Evolutionary conservation across 768 basidiomycete genomes (phyloP), one percentile per base, ranked within the genome.

Genomic region (Rhizopogon sp.): DNA sequence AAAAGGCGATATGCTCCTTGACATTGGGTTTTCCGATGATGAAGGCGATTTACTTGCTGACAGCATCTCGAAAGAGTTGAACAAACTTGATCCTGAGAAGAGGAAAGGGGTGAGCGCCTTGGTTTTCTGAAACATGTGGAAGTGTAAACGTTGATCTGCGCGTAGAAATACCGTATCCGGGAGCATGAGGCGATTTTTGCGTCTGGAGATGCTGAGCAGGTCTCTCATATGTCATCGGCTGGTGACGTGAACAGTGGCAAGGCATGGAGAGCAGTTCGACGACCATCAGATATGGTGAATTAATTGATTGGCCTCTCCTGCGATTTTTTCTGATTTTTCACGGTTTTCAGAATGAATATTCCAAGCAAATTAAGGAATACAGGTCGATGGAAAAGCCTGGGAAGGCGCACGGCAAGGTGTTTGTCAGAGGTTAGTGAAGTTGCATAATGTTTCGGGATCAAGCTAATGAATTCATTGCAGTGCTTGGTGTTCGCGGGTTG

Each of bases 211-310:
- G 70, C 72, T 10, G 88, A 92, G 63, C 82, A 82, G 57, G 76
- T 93, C 43, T 79, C 84, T 5, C 90, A 92, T 66, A 75, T 82
- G 66, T 75, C 77, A 46, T 78, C 81, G 25, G 87, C 88, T 40
- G 93, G 93, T 14, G 95, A 96, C 67, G 76, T 95, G 28, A 85
- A 93, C 64, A 72, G 76, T 25, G 91, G 92, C 1, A 72, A 74
- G 64, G 93, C 94, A 5, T 98, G 95, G 96, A 81, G 86, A 65
- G 79, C 85, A 13, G 86, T 98, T 31, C 79, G 92, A 60, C 75
- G 93, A 22, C 93, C 95, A 9, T 96, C 93, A 2, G 94, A 98
- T 65, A 96, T 98, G 89, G 95, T 95, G 60, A 53, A 80, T 72
- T 25, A 5, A 29, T 39, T 37, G 13, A 41, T 28, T 53, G 17